These are phyloP conservation scores for Backusella parvicylindrica DNA, from an alignment of 192 early-diverging fungal species.

Conservation along the genomic window DNA sequence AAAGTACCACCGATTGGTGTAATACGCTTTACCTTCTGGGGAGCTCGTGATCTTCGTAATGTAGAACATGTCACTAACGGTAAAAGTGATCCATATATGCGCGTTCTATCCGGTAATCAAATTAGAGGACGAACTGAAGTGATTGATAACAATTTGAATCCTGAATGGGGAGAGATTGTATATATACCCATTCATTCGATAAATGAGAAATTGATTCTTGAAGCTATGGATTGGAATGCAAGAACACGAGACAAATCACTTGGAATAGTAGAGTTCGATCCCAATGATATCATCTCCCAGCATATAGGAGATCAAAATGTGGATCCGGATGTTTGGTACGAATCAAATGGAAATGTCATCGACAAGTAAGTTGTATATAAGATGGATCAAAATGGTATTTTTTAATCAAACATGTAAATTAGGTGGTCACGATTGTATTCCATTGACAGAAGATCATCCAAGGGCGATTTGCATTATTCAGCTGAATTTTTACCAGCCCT, in stretches of 20 bases:
- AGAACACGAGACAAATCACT: conserved; percentile 68
- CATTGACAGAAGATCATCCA: conserved; percentile 18
- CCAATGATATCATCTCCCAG: conserved; percentile 14
- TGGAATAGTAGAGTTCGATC: conserved; percentile 46
- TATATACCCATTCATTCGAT: conserved; percentile 72
- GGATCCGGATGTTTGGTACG: conserved; percentile 24
- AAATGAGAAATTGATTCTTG: conserved; percentile 61
- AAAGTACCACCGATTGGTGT: conserved; percentile 63
- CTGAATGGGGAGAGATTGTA: conserved; percentile 80
- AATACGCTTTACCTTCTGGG: conserved; percentile 63
- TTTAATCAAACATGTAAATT: background rate
- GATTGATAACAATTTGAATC: conserved; percentile 69
- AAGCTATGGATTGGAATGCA: conserved; percentile 77
- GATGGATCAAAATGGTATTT: background rate
- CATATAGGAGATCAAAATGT: conserved; percentile 18
- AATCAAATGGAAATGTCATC: conserved; percentile 14
- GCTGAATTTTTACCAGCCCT: conserved; percentile 37
- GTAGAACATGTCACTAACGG: conserved; percentile 57
- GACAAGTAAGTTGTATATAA: conserved; percentile 18
- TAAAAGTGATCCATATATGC: conserved; percentile 85
- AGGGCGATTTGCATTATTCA: conserved; percentile 37
- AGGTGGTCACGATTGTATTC: conserved; percentile 37
- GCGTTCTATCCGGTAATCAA: conserved; percentile 53
- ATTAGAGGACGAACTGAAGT: conserved; percentile 64
- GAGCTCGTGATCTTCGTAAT: conserved; percentile 71